Evolutionary conservation across 495 filamentous ascomycete species (phyloP).

Genomic region (Penicillium flavigenum): DNA sequence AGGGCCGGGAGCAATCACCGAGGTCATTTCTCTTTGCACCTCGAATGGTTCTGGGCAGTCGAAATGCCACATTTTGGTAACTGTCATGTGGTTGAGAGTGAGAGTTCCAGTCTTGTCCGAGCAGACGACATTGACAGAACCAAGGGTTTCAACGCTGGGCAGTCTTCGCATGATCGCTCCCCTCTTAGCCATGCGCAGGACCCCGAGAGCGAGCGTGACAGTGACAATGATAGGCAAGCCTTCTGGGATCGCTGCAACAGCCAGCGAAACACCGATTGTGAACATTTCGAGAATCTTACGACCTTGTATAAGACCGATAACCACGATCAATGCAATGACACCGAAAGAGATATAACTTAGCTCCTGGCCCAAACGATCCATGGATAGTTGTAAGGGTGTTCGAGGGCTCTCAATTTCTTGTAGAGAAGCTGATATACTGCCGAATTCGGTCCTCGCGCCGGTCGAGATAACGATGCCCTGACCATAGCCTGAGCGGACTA

Average conservation of each 20-base stretch:
- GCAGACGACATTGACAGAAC: conserved; percentile 96
- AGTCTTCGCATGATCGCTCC: conserved; percentile 93
- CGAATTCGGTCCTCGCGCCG: conserved; percentile 89
- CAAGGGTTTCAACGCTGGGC: conserved; percentile 96
- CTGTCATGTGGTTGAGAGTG: conserved; percentile 98
- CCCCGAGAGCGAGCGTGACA: conserved; percentile 89
- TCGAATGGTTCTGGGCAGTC: conserved; percentile 68
- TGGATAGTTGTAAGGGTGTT: conserved; percentile 91
- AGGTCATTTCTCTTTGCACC: conserved; percentile 67
- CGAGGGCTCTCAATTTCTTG: conserved; percentile 92
- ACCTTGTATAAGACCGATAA: conserved; percentile 85
- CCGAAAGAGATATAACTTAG: conserved; percentile 94
- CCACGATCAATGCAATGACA: conserved; percentile 87
- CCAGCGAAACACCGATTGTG: conserved; percentile 93
- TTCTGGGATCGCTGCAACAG: conserved; percentile 96
- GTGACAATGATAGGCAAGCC: conserved; percentile 97
- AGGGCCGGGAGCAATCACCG: conserved; percentile 58
- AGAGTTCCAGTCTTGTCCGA: conserved; percentile 97
- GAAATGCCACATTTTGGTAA: conserved; percentile 94
- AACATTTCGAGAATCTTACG: conserved; percentile 92
- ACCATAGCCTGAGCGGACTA: conserved; percentile 94
- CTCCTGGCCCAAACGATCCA: conserved; percentile 93
- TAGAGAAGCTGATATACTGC: conserved; percentile 89
- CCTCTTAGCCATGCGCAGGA: conserved; percentile 89
- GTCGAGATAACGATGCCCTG: conserved; percentile 95